phyloP scores from a whole-genome alignment of 2,329 filamentous ascomycete species.

The Colletotrichum sp. region DNA sequence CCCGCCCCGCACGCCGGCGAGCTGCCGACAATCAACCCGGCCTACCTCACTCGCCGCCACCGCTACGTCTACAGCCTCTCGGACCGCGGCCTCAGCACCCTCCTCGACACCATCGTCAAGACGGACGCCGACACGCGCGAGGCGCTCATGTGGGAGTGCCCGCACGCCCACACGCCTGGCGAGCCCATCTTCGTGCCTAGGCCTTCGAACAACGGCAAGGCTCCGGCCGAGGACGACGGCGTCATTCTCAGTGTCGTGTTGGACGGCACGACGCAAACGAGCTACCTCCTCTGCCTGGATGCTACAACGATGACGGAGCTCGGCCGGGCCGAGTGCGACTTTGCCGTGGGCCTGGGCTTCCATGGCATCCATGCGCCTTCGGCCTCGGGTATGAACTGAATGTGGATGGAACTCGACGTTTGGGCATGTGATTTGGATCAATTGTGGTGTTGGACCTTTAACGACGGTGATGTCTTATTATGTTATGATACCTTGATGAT shows the following conservation, averaged over 20 bases:
- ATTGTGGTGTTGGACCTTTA: background rate
- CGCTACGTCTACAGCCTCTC: conserved; percentile 66
- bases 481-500: background rate
- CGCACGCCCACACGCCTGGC: conserved; percentile 67
- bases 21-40: conserved; percentile 69
- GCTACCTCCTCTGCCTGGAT: conserved; percentile 71
- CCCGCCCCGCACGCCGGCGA: conserved; percentile 63
- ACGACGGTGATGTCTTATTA: background rate
- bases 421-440: background rate
- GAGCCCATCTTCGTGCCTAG: conserved; percentile 70
- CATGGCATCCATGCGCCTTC: conserved; percentile 61
- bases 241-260: conserved; percentile 68
- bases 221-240: conserved; percentile 65
- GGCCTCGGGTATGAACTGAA: background rate
- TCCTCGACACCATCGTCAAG: conserved; percentile 70
- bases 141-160: conserved; percentile 60
- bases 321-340: conserved; percentile 66
- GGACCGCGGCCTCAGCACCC: conserved; percentile 61
- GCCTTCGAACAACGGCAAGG: conserved; percentile 26
- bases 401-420: background rate
- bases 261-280: conserved; percentile 61
- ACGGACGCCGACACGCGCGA: conserved; percentile 63
- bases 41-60: conserved; percentile 54
- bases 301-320: conserved; percentile 67
- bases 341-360: conserved; percentile 67